Conservation (phyloP, 305 asterid genomes). For the Salvia sclarea region DNA sequence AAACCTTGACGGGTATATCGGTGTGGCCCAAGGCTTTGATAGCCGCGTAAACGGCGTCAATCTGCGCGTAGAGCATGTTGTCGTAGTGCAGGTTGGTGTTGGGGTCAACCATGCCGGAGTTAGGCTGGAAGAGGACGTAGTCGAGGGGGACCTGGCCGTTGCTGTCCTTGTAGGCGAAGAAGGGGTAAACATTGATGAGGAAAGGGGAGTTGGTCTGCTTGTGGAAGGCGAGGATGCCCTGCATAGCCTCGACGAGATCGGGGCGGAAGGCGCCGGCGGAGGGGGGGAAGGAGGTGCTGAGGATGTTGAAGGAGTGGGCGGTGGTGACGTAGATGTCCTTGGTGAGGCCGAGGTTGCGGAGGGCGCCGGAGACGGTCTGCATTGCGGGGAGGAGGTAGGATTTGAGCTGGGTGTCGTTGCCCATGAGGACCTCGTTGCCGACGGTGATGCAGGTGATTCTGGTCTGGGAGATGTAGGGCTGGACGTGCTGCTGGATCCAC, state of each 20-base stretch:
- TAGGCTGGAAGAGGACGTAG: constrained; percentile 81
- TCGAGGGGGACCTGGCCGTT: constrained; percentile 50
- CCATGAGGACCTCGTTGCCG: constrained; percentile 81
- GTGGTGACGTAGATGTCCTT: constrained; percentile 63
- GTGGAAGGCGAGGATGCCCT: constrained; percentile 59
- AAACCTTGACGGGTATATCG: constrained; percentile 59
- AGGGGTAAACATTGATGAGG: constrained; percentile 80
- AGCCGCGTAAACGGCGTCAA: constrained; percentile 78
- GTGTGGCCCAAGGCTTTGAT: constrained; percentile 58
- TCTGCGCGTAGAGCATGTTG: constrained; percentile 89
- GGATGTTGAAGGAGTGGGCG: constrained; percentile 62
- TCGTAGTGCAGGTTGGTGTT: constrained; percentile 62
- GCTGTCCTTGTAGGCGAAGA: constrained; percentile 75
- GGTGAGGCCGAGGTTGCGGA: constrained; percentile 51
- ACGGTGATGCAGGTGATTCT: constrained; percentile 72
- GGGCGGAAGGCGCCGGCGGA: constrained; percentile 63
- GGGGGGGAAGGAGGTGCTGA: constrained; percentile 72
- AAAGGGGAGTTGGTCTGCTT: constrained; percentile 61
- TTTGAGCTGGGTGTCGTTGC: constrained; percentile 46
- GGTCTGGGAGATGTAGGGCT: constrained; percentile 60
- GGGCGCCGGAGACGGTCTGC: constrained; percentile 55
- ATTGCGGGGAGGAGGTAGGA: constrained; percentile 73
- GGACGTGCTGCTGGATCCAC: constrained; percentile 76
- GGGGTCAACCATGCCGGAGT: constrained; percentile 60
- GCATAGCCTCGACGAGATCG: constrained; percentile 52